Evolutionary conservation across 495 filamentous ascomycete species (phyloP).

Genomic region (Tuber borchii): DNA sequence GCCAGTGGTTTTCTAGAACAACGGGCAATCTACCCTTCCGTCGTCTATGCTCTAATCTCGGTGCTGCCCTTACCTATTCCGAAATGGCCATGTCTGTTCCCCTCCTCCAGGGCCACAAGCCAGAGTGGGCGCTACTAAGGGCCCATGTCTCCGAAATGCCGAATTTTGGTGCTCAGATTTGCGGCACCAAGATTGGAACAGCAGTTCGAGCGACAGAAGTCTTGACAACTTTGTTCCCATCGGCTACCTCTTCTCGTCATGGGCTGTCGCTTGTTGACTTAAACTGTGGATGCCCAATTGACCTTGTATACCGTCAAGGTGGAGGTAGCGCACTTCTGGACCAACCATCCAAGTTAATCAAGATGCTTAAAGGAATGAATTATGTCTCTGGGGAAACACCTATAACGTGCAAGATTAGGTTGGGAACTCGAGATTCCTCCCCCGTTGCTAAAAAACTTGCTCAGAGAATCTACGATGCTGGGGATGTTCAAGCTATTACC

Average conservation of each 20-base stretch:
- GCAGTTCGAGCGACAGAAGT: conserved; percentile 81
- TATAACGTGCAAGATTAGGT: conserved; percentile 88
- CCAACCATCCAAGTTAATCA: conserved; percentile 70
- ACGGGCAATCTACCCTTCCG: conserved; percentile 97
- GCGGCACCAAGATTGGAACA: conserved; percentile 79
- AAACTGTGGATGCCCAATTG: conserved; percentile 96
- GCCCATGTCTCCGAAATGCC: conserved; percentile 75
- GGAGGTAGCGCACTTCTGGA: conserved; percentile 94
- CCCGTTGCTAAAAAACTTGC: conserved; percentile 74
- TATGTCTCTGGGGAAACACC: conserved; percentile 78
- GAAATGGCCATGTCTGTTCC: conserved; percentile 96
- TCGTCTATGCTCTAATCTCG: conserved; percentile 79
- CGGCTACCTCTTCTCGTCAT: conserved; percentile 42
- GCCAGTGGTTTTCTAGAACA: conserved; percentile 53
- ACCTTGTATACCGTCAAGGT: conserved; percentile 77
- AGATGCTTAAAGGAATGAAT: conserved; percentile 93
- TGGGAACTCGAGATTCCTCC: conserved; percentile 71
- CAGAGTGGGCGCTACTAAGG: conserved; percentile 91
- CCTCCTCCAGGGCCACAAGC: conserved; percentile 80
- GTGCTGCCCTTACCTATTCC: conserved; percentile 89
- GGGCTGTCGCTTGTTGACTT: conserved; percentile 77
- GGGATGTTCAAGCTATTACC: conserved; percentile 85
- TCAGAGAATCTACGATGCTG: conserved; percentile 74
- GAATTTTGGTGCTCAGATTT: conserved; percentile 86
- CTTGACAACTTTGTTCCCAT: conserved; percentile 65